These are phyloP conservation scores for Gracilaria gracilis DNA, from an alignment of 23 red algal species.

Conservation along the genomic window DNA sequence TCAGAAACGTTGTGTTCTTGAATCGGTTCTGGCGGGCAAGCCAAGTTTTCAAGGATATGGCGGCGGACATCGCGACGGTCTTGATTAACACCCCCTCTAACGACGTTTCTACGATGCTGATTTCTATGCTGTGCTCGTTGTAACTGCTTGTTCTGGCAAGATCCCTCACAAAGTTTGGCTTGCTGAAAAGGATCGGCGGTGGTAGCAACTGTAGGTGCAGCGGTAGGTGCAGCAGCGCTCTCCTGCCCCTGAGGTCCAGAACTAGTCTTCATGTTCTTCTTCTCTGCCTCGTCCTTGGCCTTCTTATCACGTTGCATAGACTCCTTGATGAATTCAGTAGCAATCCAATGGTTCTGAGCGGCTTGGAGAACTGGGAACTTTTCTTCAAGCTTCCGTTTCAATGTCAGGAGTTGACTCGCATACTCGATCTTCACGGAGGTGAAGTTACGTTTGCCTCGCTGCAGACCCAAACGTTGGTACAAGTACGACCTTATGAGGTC, in stretches of 20 bases:
- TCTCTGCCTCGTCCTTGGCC: not conserved
- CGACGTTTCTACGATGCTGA: too few species aligned
- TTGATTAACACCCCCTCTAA: too few species aligned
- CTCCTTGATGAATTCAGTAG: not conserved
- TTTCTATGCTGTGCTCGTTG: too few species aligned
- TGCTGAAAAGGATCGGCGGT: not conserved
- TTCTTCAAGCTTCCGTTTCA: constrained; percentile 9
- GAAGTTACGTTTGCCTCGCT: not conserved
- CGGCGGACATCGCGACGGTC: too few species aligned
- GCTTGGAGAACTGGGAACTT: not conserved
- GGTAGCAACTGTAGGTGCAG: too few species aligned
- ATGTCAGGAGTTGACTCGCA: not conserved
- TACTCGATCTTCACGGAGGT: not conserved
- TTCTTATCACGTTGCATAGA: constrained; percentile 4
- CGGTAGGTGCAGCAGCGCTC: too few species aligned
- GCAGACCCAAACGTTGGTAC: not conserved
- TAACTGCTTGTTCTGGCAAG: not conserved
- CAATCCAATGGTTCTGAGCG: not conserved
- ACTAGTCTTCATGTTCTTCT: not conserved
- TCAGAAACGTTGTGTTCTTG: too few species aligned
- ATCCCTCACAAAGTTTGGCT: not conserved
- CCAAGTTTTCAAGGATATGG: too few species aligned
- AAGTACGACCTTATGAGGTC: not conserved
- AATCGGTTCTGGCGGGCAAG: too few species aligned
- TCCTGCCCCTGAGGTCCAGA: not conserved